Conservation (phyloP, 2,329 filamentous ascomycete species). For the Chaetothyriales sp. region DNA sequence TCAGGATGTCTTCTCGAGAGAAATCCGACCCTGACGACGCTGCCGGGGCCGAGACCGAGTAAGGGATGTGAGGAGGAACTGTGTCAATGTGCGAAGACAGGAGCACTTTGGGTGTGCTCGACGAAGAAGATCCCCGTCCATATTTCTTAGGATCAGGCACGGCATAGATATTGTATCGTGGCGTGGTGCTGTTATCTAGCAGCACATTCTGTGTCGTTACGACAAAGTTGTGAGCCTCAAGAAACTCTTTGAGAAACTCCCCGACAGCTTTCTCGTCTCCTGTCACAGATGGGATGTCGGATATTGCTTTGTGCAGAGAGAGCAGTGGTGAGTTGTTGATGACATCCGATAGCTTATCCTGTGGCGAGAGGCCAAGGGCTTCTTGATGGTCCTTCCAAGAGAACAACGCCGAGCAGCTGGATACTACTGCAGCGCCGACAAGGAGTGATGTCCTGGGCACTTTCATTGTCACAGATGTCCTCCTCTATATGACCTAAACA, state of each 20-base stretch:
- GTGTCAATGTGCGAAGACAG: conserved; percentile 67
- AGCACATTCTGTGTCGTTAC: conserved; percentile 43
- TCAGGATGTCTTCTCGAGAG: conserved; percentile 21
- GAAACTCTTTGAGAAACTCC: conserved; percentile 51
- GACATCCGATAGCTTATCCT: conserved; percentile 21
- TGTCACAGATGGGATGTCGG: conserved; percentile 57
- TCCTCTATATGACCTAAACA: too few species aligned
- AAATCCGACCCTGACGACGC: conserved; percentile 23
- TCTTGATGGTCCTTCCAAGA: background rate
- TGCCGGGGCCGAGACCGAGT: conserved; percentile 26
- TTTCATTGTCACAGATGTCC: conserved; percentile 4
- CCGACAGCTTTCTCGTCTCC: conserved; percentile 55
- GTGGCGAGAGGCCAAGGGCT: background rate
- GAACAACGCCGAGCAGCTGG: background rate
- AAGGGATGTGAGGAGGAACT: conserved; percentile 36
- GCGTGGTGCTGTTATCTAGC: conserved; percentile 18
- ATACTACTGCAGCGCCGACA: background rate
- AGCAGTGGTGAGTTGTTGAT: conserved; percentile 41
- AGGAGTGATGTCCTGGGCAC: background rate
- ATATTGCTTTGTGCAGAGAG: conserved; percentile 58
- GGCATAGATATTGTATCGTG: conserved; percentile 64
- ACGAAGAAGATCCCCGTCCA: conserved; percentile 3
- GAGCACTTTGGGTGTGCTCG: conserved; percentile 22
- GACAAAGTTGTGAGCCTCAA: conserved; percentile 44
- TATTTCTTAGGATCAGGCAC: conserved; percentile 30